These are phyloP conservation scores for Hygrocybe coccinea DNA, from an alignment of 768 basidiomycete genomes.

Conservation along the genomic window DNA sequence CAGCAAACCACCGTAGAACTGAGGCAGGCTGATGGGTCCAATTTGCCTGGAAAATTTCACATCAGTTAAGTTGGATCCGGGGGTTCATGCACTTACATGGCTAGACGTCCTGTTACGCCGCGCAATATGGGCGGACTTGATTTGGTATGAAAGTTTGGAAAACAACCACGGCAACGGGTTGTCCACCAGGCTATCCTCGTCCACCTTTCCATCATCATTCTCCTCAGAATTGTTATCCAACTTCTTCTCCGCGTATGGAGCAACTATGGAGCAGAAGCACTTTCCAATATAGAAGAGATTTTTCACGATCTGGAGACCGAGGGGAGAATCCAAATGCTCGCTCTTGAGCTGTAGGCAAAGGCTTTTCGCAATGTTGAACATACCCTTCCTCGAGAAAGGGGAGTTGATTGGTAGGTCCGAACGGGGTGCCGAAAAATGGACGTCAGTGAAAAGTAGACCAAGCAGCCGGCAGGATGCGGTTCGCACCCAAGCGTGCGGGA, in stretches of 20 bases:
- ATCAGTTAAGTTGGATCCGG: constrained; percentile 5
- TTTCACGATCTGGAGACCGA: constrained; percentile 85
- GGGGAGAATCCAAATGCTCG: constrained; percentile 62
- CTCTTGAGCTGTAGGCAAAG: constrained; percentile 77
- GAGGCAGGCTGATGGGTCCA: constrained; percentile 83
- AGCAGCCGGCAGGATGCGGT: constrained; percentile 72
- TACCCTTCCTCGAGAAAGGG: constrained; percentile 49
- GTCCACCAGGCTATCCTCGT: constrained; percentile 18
- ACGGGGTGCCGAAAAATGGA: constrained; percentile 40
- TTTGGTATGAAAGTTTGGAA: constrained; percentile 87
- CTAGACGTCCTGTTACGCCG: constrained; percentile 51
- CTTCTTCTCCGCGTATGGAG: constrained; percentile 14
- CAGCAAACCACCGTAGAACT: constrained; percentile 89
- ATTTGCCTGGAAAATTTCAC: constrained; percentile 46
- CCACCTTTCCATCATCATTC: constrained; percentile 23
- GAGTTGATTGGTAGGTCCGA: constrained; percentile 30
- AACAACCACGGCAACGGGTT: constrained; percentile 88
- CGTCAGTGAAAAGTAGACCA: constrained; percentile 59
- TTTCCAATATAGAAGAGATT: constrained; percentile 91
- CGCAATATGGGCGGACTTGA: constrained; percentile 67
- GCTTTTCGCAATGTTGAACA: constrained; percentile 71
- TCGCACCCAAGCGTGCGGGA: constrained; percentile 94
- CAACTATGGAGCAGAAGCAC: constrained; percentile 55
- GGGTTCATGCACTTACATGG: constrained; percentile 34
- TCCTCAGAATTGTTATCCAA: constrained; percentile 30